Conservation (phyloP, 768 basidiomycete genomes). For the Xerocomellus intermedius region DNA sequence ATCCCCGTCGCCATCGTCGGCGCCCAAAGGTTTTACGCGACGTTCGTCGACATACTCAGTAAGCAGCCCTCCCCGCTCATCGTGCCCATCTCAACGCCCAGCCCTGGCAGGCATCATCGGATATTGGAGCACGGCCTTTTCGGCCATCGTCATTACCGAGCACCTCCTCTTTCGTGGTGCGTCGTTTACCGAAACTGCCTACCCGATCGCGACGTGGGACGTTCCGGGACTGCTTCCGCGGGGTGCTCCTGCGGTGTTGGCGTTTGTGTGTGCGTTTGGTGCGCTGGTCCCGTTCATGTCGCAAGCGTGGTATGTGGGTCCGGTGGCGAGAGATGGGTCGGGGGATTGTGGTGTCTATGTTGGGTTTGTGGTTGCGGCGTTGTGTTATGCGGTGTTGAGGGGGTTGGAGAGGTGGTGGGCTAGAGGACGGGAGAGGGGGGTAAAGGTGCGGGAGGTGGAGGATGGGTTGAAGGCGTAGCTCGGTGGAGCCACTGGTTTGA, state of each 20-base stretch:
- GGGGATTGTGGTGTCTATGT: slow-evolving; percentile 51
- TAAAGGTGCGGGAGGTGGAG: neutral
- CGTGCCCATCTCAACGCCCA: slow-evolving; percentile 15
- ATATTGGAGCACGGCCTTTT: slow-evolving; percentile 42
- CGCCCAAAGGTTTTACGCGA: slow-evolving; percentile 43
- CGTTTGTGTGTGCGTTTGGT: slow-evolving; percentile 40
- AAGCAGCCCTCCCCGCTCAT: neutral
- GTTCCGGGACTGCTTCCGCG: slow-evolving; percentile 36
- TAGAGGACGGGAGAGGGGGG: neutral
- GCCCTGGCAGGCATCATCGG: slow-evolving; percentile 39
- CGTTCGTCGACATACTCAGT: slow-evolving; percentile 44
- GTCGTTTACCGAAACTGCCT: slow-evolving; percentile 32
- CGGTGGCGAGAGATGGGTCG: slow-evolving; percentile 42
- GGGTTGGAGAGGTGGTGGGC: slow-evolving; percentile 27
- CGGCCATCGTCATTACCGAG: slow-evolving; percentile 41
- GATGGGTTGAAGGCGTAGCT: slow-evolving; percentile 3
- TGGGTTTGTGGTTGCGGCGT: slow-evolving; percentile 34
- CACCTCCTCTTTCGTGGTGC: slow-evolving; percentile 43
- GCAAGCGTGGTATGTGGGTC: slow-evolving; percentile 52
- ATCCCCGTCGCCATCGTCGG: slow-evolving; percentile 49
- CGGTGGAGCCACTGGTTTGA: too few species aligned
- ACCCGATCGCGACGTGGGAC: slow-evolving; percentile 40
- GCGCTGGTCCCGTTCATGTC: slow-evolving; percentile 48
- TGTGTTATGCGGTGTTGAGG: slow-evolving; percentile 33
- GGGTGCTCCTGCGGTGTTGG: slow-evolving; percentile 40